Evolutionary conservation across 495 filamentous ascomycete genomes (phyloP), one percentile per base, ranked within the genome.

Genomic region (Symbiotaphrina buchneri): DNA sequence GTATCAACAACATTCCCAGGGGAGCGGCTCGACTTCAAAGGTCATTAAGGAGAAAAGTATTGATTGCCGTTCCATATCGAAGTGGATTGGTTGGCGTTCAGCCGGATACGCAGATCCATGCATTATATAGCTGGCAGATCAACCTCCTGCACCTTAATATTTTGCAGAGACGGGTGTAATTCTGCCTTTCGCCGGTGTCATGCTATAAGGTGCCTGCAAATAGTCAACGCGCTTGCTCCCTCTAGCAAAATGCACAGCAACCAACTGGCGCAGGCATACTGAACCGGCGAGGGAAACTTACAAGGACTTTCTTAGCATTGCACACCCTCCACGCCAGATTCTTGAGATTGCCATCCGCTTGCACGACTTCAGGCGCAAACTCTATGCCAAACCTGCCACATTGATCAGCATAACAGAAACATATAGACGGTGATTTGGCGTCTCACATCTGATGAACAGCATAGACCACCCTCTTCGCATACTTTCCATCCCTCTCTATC

Each of bases 241-340:
- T n/a, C n/a, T n/a, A n/a, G n/a, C n/a, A n/a, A n/a, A n/a, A n/a
- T n/a, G n/a, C n/a, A n/a, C n/a, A n/a, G n/a, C n/a, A n/a, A n/a
- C n/a, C n/a, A n/a, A n/a, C n/a, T n/a, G n/a, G n/a, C n/a, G n/a
- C n/a, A n/a, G n/a, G n/a, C n/a, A n/a, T n/a, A n/a, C n/a, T n/a
- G n/a, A n/a, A n/a, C n/a, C n/a, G n/a, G n/a, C n/a, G n/a, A 10
- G 3, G 4, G 18, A 30, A 27, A 64, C 81, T 52, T 60, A 91
- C 87, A 50, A 95, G 47, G 33, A 93, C 87, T 48, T 81, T 77
- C 55, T 92, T 92, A 17, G 84, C 90, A 47, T 84, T 87, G 47
- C 76, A 90, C 36, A 97, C 78, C 41, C 87, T 66, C 90, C 87
- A 95, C 17, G 84, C 79, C 26, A 97, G 57, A 44, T 91, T 91